These are phyloP conservation scores for Hypomyces rosellus DNA, from an alignment of 2,329 filamentous ascomycete species.

Conservation along the genomic window DNA sequence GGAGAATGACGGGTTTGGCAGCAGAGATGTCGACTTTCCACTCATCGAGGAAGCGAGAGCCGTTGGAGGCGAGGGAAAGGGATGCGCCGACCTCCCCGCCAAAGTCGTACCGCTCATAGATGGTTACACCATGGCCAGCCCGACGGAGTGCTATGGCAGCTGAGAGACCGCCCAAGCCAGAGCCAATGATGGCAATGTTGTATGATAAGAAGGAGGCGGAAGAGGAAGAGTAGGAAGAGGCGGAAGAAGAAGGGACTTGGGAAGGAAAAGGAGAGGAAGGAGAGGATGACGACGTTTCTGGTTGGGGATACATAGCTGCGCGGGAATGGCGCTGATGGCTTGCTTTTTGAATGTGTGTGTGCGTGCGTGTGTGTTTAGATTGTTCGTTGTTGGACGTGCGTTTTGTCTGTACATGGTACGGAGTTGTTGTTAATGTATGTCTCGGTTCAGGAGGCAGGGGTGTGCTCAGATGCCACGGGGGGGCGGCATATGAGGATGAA, in stretches of 20 bases:
- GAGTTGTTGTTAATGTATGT: too few species aligned
- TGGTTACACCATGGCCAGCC: constrained; percentile 39
- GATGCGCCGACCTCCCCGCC: constrained; percentile 60
- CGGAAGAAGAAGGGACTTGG: background rate
- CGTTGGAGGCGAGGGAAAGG: constrained; percentile 57
- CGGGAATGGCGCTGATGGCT: too few species aligned
- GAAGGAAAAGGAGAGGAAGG: background rate
- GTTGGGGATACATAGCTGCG: too few species aligned
- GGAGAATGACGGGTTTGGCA: constrained; percentile 54
- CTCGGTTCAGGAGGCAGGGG: too few species aligned
- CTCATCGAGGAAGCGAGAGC: constrained; percentile 55
- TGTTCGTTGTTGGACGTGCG: too few species aligned
- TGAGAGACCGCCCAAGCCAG: constrained; percentile 34
- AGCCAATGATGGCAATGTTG: constrained; percentile 31
- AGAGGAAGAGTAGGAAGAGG: background rate
- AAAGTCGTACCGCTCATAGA: constrained; percentile 58
- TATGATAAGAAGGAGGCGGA: constrained; percentile 17
- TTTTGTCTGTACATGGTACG: too few species aligned
- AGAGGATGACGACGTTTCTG: background rate
- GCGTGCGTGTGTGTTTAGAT: too few species aligned
- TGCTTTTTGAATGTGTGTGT: too few species aligned
- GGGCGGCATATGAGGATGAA: too few species aligned
- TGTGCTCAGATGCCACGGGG: too few species aligned
- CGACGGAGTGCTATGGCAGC: constrained; percentile 34
- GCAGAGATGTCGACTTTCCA: constrained; percentile 55